Base-by-base conservation (phyloP, 2,329 filamentous ascomycete species). In the Sporothrix brasiliensis region DNA sequence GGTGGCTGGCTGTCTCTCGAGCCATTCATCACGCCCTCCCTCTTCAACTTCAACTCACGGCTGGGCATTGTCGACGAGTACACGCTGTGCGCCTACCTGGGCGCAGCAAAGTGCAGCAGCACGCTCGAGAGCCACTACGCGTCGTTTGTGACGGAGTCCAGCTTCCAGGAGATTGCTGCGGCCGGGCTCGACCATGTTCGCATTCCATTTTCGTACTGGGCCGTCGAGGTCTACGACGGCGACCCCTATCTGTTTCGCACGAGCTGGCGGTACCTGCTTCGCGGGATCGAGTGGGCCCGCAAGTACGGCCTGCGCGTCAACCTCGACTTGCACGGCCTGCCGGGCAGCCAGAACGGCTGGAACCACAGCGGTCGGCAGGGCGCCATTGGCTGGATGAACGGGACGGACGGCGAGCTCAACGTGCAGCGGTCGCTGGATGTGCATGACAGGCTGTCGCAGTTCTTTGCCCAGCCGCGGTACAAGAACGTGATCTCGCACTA, bases 171-270 rank as follows among this genome's bases (percentile, higher is more conserved):
- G 53, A 97, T 99, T 72, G 88, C 89, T 65, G 89, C 88, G 52
- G 95, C 95, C 1, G 95, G 95, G 0, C 87, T 99, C 60, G 95
- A 99, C 78, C 95, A 99, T 78, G 92, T 99, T n/a, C 91, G 95
- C 69, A 97, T 99, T 69, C 93, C 92, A 0, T 98, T 91, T 79
- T 92, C 91, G 11, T 99, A 99, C 83, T 99, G 95, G 95, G 93
- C 94, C 0, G 89, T 98, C 1, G 88, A 89, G 71, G 91, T 89
- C 0, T 97, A 97, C 79, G 89, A 92, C 39, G 89, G 85, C 56
- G 95, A 99, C 77, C 92, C 94, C 1, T 99, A 97, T 77, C 85
- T 99, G 1, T 88, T 91, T 72, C 89, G 93, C 54, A 92, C 93
- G 0, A 91, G 92, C 1, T 99, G 94, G 94, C 87, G 95, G 14